Percentiles rank a stretch among this genome's conserved stretches.
These are phyloP conservation scores for Aspergillus sp. DNA, from an alignment of 2,329 filamentous ascomycete species.

Conservation along the genomic window DNA sequence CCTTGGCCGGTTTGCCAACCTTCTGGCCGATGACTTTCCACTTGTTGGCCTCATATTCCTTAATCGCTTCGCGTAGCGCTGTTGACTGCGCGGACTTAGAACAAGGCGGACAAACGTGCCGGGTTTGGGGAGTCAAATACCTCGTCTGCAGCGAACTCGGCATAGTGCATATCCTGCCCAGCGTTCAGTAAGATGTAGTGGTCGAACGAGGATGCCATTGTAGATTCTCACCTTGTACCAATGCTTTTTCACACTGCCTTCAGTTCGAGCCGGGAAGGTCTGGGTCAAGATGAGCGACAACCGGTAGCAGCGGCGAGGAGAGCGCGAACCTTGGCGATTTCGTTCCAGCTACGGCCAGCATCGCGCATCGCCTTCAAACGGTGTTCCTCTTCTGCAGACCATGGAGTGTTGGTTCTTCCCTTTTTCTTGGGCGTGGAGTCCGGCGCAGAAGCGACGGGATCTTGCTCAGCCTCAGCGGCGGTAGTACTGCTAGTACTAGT, in stretches of 20 bases:
- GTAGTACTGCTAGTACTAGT: conserved; percentile 18
- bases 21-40: conserved; percentile 97
- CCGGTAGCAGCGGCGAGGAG: conserved; percentile 1
- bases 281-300: conserved; percentile 26
- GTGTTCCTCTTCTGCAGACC: conserved; percentile 91
- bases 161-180: conserved; percentile 92
- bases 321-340: conserved; percentile 78
- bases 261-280: conserved; percentile 87
- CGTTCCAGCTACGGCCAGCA: conserved; percentile 87
- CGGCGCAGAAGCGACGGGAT: conserved; percentile 13
- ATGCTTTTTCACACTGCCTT: conserved; percentile 98
- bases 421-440: conserved; percentile 56
- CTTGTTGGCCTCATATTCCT: conserved; percentile 97
- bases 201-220: conserved; percentile 1
- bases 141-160: conserved; percentile 96
- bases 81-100: conserved; percentile 24
- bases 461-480: conserved; percentile 21
- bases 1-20: conserved; percentile 95
- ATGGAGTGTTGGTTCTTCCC: conserved; percentile 95
- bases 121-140: background rate
- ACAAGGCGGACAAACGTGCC: conserved; percentile 1
- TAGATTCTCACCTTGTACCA: conserved; percentile 76
- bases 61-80: conserved; percentile 77
- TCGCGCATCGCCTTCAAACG: conserved; percentile 91
- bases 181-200: conserved; percentile 11